phyloP scores from a whole-genome alignment of 2,329 filamentous ascomycete genomes.

The Ceratocystis colombiana region DNA sequence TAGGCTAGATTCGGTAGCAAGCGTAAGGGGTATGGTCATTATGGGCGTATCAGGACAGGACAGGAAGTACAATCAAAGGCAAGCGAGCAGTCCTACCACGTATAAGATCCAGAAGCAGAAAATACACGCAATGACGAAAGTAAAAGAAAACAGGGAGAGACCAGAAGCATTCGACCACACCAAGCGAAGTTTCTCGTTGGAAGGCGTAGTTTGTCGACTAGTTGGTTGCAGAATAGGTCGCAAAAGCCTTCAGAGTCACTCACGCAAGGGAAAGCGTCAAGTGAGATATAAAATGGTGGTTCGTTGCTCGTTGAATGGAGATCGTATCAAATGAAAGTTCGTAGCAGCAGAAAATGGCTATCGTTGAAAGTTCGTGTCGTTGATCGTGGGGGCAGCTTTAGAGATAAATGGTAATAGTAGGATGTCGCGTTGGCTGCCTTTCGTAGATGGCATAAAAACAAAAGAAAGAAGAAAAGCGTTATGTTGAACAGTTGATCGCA shows the following conservation, averaged over 20 bases:
- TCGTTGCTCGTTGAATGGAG: not conserved
- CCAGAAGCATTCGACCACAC: not conserved
- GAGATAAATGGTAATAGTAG: constrained; percentile 14
- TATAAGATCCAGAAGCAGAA: not conserved
- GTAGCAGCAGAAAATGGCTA: not conserved
- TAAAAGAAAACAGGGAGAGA: not conserved
- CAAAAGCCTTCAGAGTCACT: too few species aligned
- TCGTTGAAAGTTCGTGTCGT: constrained; percentile 4
- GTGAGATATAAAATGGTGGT: not conserved
- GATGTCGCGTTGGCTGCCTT: not conserved
- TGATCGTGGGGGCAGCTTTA: not conserved
- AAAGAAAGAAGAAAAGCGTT: not conserved
- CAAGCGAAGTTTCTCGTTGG: not conserved
- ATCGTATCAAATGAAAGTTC: not conserved
- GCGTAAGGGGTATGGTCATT: constrained; percentile 24
- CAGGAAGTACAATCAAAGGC: not conserved
- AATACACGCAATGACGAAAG: constrained; percentile 6
- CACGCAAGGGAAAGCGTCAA: not conserved
- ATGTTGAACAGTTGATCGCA: not conserved
- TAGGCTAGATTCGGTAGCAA: constrained; percentile 20
- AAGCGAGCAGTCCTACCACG: not conserved
- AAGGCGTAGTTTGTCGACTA: not conserved
- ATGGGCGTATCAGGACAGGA: constrained; percentile 15
- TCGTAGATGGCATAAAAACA: constrained; percentile 4
- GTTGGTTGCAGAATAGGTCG: too few species aligned